These are phyloP conservation scores for Echium plantagineum DNA, from an alignment of 257 asterid species.

Conservation along the genomic window DNA sequence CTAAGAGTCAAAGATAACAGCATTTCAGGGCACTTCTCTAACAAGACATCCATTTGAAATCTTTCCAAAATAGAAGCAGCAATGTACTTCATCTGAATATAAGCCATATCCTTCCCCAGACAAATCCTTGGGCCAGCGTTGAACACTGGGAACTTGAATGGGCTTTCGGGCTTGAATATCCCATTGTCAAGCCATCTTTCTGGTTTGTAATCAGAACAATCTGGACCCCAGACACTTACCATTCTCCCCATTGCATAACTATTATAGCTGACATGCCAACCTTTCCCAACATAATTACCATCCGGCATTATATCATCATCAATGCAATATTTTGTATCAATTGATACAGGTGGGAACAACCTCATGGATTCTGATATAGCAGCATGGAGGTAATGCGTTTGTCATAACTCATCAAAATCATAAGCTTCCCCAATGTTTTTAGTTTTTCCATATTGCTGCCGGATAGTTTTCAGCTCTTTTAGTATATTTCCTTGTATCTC, in stretches of 20 bases:
- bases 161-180: slow-evolving; percentile 22
- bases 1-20: neutral
- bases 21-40: slow-evolving; percentile 7
- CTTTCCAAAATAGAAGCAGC: slow-evolving; percentile 6
- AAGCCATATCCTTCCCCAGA: slow-evolving; percentile 49
- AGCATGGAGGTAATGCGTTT: slow-evolving; percentile 9
- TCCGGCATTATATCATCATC: slow-evolving; percentile 8
- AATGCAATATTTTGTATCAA: slow-evolving; percentile 3
- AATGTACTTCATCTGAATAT: slow-evolving; percentile 10
- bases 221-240: slow-evolving; percentile 46
- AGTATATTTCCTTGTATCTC: neutral
- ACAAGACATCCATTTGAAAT: neutral
- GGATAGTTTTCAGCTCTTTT: slow-evolving; percentile 3
- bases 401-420: slow-evolving; percentile 1
- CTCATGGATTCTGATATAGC: slow-evolving; percentile 10
- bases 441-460: neutral
- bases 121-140: slow-evolving; percentile 54
- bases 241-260: slow-evolving; percentile 48
- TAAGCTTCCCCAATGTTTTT: neutral
- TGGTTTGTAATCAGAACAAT: slow-evolving; percentile 40
- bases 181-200: slow-evolving; percentile 43
- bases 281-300: slow-evolving; percentile 1
- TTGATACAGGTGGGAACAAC: slow-evolving; percentile 11
- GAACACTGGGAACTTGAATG: slow-evolving; percentile 40
- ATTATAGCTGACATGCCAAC: neutral